phyloP scores from a whole-genome alignment of 345 rosid species.

The Populus tremula region DNA sequence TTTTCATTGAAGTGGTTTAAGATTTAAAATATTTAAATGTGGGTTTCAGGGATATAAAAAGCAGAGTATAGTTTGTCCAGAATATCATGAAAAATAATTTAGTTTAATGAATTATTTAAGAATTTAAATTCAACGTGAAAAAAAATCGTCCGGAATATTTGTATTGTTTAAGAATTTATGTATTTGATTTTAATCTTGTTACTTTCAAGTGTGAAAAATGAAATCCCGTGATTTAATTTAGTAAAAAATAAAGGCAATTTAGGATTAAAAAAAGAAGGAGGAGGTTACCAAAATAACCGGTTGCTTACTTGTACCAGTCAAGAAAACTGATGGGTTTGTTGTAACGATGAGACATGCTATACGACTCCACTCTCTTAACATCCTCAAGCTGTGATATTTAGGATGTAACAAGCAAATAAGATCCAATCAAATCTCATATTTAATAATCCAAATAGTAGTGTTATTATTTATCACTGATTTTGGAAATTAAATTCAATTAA shows the following conservation, averaged over 20 bases:
- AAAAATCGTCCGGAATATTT: too few relatives aligned
- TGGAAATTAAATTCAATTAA: not conserved
- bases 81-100: too few relatives aligned
- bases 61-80: too few relatives aligned
- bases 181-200: not conserved
- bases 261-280: conserved; percentile 7
- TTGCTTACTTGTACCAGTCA: conserved; percentile 32
- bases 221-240: not conserved
- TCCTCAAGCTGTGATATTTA: conserved; percentile 5
- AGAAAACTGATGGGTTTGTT: conserved; percentile 38
- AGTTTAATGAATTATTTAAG: too few relatives aligned
- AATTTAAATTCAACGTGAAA: too few relatives aligned
- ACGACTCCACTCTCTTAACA: not conserved
- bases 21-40: too few relatives aligned
- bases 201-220: not conserved
- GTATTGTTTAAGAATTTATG: too few relatives aligned
- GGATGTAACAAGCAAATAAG: not conserved
- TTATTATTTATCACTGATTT: not conserved
- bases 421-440: conserved; percentile 10
- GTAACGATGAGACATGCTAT: conserved; percentile 38
- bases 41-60: too few relatives aligned
- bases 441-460: not conserved
- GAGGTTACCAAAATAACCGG: conserved; percentile 24
- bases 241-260: conserved; percentile 10
- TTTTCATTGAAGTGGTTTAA: too few relatives aligned